A percentile compares a stretch with the other conserved stretches of the same genome.
These are phyloP conservation scores for Saccharomycopsis sp. DNA, from an alignment of 805 yeast genomes.

Conservation along the genomic window DNA sequence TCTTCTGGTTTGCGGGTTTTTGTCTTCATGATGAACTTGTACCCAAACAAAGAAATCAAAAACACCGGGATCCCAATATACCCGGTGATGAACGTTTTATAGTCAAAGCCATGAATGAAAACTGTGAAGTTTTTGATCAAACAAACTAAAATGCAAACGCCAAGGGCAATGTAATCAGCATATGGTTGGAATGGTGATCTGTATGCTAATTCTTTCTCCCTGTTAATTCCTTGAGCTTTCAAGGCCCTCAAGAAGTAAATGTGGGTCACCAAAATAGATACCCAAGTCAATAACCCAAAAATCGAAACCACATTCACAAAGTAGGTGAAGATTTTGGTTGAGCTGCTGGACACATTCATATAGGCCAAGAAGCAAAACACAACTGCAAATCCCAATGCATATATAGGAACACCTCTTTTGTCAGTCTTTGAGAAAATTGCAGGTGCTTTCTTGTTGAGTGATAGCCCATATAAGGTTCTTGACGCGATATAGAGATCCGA, in stretches of 20 bases:
- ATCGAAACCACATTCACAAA: conserved; percentile 74
- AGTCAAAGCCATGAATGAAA: conserved; percentile 58
- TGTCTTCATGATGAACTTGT: conserved; percentile 50
- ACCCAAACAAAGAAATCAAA: conserved; percentile 47
- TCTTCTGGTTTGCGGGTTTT: conserved; percentile 44
- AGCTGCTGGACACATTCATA: conserved; percentile 55
- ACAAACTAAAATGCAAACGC: conserved; percentile 47
- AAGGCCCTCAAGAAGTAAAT: conserved; percentile 59
- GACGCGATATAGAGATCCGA: conserved; percentile 74
- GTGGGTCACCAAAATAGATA: conserved; percentile 61
- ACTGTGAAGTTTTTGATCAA: conserved; percentile 68
- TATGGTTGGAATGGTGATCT: conserved; percentile 66
- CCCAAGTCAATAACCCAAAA: conserved; percentile 71
- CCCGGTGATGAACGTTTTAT: conserved; percentile 67
- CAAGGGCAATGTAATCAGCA: conserved; percentile 53
- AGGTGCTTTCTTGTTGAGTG: conserved; percentile 73
- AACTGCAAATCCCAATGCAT: conserved; percentile 38
- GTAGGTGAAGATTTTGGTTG: conserved; percentile 55
- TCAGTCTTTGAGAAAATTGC: conserved; percentile 55
- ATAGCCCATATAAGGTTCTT: conserved; percentile 64
- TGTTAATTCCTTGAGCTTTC: conserved; percentile 58
- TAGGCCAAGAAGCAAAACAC: conserved; percentile 58
- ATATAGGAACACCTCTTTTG: conserved; percentile 63
- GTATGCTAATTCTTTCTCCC: conserved; percentile 46
- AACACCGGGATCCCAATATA: conserved; percentile 70